phyloP scores from a whole-genome alignment of 352 stramenopile genomes.

The Globisporangium cystogenes region DNA sequence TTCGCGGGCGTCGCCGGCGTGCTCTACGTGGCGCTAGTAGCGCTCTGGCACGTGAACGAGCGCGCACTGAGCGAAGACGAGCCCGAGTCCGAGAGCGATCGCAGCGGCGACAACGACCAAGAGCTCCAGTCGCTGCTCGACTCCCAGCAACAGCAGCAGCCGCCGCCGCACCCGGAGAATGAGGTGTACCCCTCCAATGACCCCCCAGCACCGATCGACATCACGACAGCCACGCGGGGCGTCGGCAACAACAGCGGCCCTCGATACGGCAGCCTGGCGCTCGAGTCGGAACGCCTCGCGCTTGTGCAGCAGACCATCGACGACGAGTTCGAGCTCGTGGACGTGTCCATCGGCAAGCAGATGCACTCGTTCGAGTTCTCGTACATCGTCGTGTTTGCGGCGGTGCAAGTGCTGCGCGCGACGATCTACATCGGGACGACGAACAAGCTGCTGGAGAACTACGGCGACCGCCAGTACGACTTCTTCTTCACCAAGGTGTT shows the following conservation, averaged over 20 bases:
- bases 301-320: constrained; percentile 8
- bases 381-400: constrained; percentile 67
- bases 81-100: constrained; percentile 6
- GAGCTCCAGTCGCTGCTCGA: constrained; percentile 11
- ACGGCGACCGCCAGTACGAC: constrained; percentile 53
- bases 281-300: neutral
- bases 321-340: constrained; percentile 37
- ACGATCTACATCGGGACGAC: constrained; percentile 84
- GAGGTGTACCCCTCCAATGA: constrained; percentile 20
- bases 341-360: constrained; percentile 55
- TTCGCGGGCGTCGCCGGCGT: constrained; percentile 32
- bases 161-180: constrained; percentile 2
- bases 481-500: constrained; percentile 86
- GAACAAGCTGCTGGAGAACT: constrained; percentile 83
- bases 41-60: constrained; percentile 78
- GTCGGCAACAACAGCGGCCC: neutral
- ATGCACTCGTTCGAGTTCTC: constrained; percentile 75
- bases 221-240: neutral
- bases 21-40: constrained; percentile 61
- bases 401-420: constrained; percentile 68
- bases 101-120: constrained; percentile 10
- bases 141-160: too few species aligned
- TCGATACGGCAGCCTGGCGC: constrained; percentile 3
- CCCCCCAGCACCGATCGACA: neutral
- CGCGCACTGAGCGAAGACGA: constrained; percentile 25